These are phyloP conservation scores for Colletotrichum siamense DNA, from an alignment of 2,329 filamentous ascomycete genomes.

Conservation along the genomic window DNA sequence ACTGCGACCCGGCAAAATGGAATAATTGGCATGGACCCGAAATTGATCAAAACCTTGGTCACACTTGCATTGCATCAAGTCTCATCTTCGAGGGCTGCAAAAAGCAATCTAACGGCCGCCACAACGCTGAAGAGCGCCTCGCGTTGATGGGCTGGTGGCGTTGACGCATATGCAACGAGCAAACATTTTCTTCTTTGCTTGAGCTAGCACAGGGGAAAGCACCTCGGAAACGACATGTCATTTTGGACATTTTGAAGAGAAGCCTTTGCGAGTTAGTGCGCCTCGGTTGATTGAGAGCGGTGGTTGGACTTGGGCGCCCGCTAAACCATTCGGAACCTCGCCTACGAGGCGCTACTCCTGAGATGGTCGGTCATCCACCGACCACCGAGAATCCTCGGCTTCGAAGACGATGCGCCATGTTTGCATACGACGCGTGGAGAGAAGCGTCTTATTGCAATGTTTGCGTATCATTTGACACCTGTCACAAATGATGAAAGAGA, in stretches of 20 bases:
- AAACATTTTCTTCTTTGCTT: neutral
- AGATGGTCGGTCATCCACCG: conserved; percentile 2
- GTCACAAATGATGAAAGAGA: conserved; percentile 1
- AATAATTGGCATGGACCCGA: neutral
- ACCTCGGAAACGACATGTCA: conserved; percentile 2
- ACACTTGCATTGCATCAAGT: neutral
- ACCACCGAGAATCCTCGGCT: neutral
- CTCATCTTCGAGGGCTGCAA: neutral
- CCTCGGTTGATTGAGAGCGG: neutral
- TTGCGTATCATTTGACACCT: neutral
- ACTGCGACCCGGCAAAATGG: neutral
- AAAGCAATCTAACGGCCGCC: neutral
- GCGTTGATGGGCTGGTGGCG: neutral
- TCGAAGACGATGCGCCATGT: neutral
- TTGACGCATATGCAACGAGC: neutral
- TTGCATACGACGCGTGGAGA: neutral
- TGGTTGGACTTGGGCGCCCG: neutral
- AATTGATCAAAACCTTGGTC: neutral
- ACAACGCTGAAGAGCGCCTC: neutral
- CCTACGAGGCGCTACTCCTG: neutral
- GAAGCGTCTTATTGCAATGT: neutral
- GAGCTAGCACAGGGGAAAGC: neutral
- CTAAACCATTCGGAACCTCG: neutral
- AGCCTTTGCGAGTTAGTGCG: neutral
- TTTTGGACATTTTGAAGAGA: neutral